Percentiles rank a stretch among this genome's conserved stretches.
Conservation (phyloP, 2,329 filamentous ascomycete species). For the Xylariaceae sp. region DNA sequence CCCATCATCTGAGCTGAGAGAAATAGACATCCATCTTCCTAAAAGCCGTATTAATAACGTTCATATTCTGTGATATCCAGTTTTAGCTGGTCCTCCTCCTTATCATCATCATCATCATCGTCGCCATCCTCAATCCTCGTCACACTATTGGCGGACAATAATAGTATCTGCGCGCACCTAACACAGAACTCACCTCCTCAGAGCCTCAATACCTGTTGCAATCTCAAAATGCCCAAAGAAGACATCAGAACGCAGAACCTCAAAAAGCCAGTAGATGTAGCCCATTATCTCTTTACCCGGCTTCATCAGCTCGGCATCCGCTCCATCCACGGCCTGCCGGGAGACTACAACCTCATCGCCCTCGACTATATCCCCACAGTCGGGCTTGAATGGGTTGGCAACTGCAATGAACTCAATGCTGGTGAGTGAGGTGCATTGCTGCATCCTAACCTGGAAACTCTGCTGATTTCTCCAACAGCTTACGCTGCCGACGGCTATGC, state of each 20-base stretch:
- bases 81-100: not conserved
- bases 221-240: conserved; percentile 22
- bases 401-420: conserved; percentile 70
- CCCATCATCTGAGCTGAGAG: too few relatives aligned
- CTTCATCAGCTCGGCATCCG: conserved; percentile 61
- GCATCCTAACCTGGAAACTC: not conserved
- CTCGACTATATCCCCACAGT: conserved; percentile 61
- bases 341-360: conserved; percentile 68
- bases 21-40: too few relatives aligned
- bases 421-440: conserved; percentile 38
- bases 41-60: too few relatives aligned
- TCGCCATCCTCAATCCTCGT: not conserved
- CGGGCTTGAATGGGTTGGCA: conserved; percentile 62
- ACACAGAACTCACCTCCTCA: not conserved
- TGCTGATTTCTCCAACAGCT: conserved; percentile 36
- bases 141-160: too few relatives aligned
- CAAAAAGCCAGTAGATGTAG: conserved; percentile 53
- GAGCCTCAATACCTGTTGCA: not conserved
- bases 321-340: conserved; percentile 66
- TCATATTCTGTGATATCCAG: too few relatives aligned
- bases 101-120: not conserved
- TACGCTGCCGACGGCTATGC: conserved; percentile 81
- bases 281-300: conserved; percentile 64
- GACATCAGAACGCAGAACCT: conserved; percentile 42
- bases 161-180: too few relatives aligned